Evolutionary conservation across 2,329 filamentous ascomycete species (phyloP), one percentile per base, ranked within the genome.

Genomic region (Fonsecaea multimorphosa): DNA sequence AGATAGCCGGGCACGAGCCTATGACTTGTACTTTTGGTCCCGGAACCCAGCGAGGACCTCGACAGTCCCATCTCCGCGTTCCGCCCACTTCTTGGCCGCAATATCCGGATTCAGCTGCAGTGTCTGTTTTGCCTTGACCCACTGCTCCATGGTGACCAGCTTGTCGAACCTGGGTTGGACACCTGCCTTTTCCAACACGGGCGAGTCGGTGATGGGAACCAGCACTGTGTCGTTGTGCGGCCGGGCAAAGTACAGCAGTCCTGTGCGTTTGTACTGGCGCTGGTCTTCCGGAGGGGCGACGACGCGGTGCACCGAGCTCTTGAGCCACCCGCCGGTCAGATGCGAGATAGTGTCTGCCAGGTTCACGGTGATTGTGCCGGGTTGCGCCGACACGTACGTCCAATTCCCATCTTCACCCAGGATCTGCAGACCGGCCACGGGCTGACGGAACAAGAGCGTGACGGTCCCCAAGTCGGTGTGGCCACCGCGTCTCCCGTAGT

Each of bases 391-490:
- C 0, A 82, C 79, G 71, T 78, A 84, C 31, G 80, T 82, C 83
- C 83, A 85, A 1, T 79, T 72, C 0, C 78, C 58, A 36, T 79
- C 77, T 1, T 76, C 19, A 76, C 77, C 27, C 79, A 80, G 40
- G 52, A 87, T 83, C 72, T 87, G 85, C 9, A 87, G 76, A 0
- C 80, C 85, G 0, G 84, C 83, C 0, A 87, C 81, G 0, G 85
- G 84, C 67, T 87, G 85, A 1, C 84, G 78, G 76, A 87, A 87
- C 0, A 87, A 76, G 4, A 87, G 76, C 0, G 85, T 87, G 1
- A 86, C 76, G 0, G 81, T 83, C 0, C 85, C 85, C 1, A 86
- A 76, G 67, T 87, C 85, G 0, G 85, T 86, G 70, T 87, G 85
- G 0, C 84, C 84, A 0, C 76, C 75, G 0, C 78, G 75, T 56